Conservation (phyloP, 306 rosid species). For the Quercus cerris region DNA sequence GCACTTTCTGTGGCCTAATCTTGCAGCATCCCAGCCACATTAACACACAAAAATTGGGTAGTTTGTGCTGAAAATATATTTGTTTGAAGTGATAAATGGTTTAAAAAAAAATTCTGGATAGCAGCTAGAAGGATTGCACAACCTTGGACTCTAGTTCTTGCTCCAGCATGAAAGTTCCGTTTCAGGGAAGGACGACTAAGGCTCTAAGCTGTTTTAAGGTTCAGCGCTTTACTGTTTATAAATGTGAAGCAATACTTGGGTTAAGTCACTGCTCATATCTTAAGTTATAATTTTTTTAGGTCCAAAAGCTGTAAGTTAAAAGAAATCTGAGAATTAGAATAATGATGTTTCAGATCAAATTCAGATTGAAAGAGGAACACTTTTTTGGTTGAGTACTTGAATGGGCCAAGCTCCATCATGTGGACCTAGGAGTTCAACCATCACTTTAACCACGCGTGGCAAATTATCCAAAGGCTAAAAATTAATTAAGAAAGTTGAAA, state of each 20-base stretch:
- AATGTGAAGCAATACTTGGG: not conserved
- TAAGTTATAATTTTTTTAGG: not conserved
- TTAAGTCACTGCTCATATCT: no score
- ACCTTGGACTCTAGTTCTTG: not conserved
- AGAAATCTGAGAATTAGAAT: not conserved
- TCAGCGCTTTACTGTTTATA: not conserved
- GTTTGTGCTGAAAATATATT: not conserved
- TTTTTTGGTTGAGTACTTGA: constrained; percentile 4
- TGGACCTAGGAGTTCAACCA: constrained; percentile 24
- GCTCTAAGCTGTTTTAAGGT: no score
- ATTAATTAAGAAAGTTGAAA: constrained; percentile 20
- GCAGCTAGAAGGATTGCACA: not conserved
- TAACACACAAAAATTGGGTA: not conserved
- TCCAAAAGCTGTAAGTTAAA: not conserved
- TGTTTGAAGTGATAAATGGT: not conserved
- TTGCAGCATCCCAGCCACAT: not conserved
- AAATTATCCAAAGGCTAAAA: constrained; percentile 20
- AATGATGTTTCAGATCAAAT: not conserved
- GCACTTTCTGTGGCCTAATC: not conserved
- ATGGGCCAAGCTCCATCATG: not conserved
- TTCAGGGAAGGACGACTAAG: not conserved
- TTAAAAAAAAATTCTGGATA: not conserved
- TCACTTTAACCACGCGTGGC: constrained; percentile 23
- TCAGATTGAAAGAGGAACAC: constrained; percentile 2
- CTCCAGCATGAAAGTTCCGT: no score